These are phyloP conservation scores for Salix udensis DNA, from an alignment of 345 rosid species.

Conservation along the genomic window DNA sequence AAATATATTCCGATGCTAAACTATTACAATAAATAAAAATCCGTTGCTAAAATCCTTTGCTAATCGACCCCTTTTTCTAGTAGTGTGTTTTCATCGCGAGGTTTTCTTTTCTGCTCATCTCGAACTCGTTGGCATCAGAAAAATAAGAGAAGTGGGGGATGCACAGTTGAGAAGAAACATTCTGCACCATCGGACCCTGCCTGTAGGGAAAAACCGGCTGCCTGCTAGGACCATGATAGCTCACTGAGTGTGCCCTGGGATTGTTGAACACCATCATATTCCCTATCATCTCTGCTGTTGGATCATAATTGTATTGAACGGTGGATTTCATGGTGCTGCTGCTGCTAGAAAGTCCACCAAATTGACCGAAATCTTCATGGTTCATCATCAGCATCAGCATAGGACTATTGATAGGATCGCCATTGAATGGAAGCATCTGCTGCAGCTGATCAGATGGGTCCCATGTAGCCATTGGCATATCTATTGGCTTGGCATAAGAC, in stretches of 20 bases:
- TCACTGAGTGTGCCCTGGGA: neutral
- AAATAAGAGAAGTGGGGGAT: neutral
- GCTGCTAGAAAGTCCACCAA: neutral
- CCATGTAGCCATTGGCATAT: neutral
- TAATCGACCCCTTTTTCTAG: too few species aligned
- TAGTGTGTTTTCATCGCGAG: too few species aligned
- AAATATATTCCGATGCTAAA: too few species aligned
- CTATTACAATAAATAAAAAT: too few species aligned
- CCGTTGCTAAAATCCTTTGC: too few species aligned
- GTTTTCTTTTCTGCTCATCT: neutral
- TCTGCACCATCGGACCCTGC: neutral
- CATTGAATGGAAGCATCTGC: conserved; percentile 6
- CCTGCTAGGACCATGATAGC: neutral
- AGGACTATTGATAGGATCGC: neutral
- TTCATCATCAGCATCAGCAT: conserved; percentile 5
- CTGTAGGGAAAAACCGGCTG: neutral
- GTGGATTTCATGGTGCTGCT: neutral
- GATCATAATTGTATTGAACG: neutral
- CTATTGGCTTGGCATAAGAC: neutral
- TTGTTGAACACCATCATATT: neutral
- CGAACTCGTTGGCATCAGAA: neutral
- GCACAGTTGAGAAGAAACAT: neutral
- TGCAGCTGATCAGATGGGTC: neutral
- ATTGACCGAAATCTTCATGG: neutral
- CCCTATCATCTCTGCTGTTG: neutral